Evolutionary conservation across 192 early-diverging fungal species (phyloP), one percentile per base, ranked within the genome.

Genomic region (Backusella luteola): DNA sequence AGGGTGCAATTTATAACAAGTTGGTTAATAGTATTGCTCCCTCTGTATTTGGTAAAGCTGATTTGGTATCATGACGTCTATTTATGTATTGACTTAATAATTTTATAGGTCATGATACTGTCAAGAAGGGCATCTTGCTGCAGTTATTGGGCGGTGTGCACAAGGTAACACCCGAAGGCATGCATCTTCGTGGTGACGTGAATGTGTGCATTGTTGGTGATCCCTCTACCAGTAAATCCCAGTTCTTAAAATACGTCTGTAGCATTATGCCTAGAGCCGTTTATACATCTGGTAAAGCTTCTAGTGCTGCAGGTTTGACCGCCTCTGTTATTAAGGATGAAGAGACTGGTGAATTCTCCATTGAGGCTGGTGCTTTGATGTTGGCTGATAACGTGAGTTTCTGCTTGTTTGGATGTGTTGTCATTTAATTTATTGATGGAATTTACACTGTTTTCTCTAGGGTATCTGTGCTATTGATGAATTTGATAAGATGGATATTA

Each of bases 391-490:
- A 97, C 82, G 93, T 94, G 86, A 67, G 76, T 73, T 14, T 46
- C 19, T 14, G 3, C 8, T 23, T 14, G 9, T 34, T 6, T 34
- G 15, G 14, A 74, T 76, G 36, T 34, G 72, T 14, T 39, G 8
- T 52, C 23, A 14, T 68, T 17, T 42, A 67, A 63, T 63, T 29
- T 29, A 63, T 63, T 14, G 1, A 59, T 29, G 12, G 7, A 14
- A 14, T 29, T 63, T 63, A 29, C 7, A 3, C 14, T 44, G 15
- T 44, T 11, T 32, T 32, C 32, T 32, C 29, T 69, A 92, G 93
- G 96, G 97, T 56, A 96, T 99, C 74, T 98, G 97, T 77, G 95
- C 94, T 77, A 99, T 99, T 74, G 97, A 99, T 83, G 97, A 99
- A 81, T 99, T 99, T 84, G 96, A 99, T 83, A 99, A 99, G 86